These are phyloP conservation scores for Collariella sp. DNA, from an alignment of 495 filamentous ascomycete species.

Conservation along the genomic window DNA sequence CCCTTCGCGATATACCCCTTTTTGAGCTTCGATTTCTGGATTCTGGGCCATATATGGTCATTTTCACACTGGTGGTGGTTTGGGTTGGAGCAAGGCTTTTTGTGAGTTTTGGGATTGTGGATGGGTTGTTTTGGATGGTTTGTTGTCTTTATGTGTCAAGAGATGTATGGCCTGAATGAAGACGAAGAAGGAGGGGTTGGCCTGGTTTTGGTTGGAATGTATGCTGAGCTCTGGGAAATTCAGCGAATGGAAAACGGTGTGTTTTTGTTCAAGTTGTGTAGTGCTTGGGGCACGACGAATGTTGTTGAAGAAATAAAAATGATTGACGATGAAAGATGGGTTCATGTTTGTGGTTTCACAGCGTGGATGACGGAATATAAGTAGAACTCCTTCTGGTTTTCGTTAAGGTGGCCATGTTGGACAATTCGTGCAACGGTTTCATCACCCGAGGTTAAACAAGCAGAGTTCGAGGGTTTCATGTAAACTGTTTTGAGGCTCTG, in stretches of 20 bases:
- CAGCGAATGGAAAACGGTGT: background rate
- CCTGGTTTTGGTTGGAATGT: background rate
- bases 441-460: too few relatives aligned
- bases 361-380: too few relatives aligned
- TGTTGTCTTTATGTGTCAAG: background rate
- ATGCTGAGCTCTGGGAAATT: background rate
- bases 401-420: too few relatives aligned
- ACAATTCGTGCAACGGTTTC: too few relatives aligned
- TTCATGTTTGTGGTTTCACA: too few relatives aligned
- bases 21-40: constrained; percentile 2
- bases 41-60: background rate
- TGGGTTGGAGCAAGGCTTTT: background rate
- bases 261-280: background rate
- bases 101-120: background rate
- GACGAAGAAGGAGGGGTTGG: background rate
- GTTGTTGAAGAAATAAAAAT: constrained; percentile 9
- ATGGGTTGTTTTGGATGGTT: background rate
- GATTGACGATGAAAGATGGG: constrained; percentile 8
- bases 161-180: background rate
- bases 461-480: too few relatives aligned
- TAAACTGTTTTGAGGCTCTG: too few relatives aligned
- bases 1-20: constrained; percentile 17
- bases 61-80: too few relatives aligned
- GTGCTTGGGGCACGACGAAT: background rate
- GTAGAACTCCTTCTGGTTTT: too few relatives aligned